Evolutionary conservation across 2,329 filamentous ascomycete species (phyloP), one percentile per base, ranked within the genome.

Genomic region (Ceratocystis colombiana): DNA sequence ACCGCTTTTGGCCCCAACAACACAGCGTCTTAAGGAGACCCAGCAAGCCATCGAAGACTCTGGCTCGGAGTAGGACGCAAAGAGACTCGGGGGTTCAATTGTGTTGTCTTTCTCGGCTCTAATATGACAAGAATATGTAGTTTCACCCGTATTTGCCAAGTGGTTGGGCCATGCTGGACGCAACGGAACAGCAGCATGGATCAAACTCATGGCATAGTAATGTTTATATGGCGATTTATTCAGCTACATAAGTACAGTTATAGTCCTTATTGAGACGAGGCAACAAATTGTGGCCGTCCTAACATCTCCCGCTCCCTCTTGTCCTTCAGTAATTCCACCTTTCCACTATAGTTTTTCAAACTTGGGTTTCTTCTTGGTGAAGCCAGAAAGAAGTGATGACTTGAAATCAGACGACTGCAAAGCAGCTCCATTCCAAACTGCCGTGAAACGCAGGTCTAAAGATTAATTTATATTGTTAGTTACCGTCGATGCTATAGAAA

Each of bases 361-460:
- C 20, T 79, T 88, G 12, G 90, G 88, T 73, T 84, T 92, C 70
- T 80, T 86, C 82, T 88, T 96, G 75, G 88, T 81, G 69, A 96
- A 74, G 7, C 88, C 88, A 48, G 88, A 89, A 73, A 88, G 73
- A 73, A 96, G 79, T 0, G 92, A 90, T 68, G 81, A 78, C 72
- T 84, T 77, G 55, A 96, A 82, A 78, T 97, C 93, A 64, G 80
- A 78, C 5, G 89, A 88, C 78, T 96, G 92, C 71, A 96, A 73
- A 72, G 89, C 88, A 1, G 85, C 88, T 71, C 85, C 83, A 73
- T 97, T 97, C 93, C 92, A 96, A 0, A 94, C 81, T 10, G 84
- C 82, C 3, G 92, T 96, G 75, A 96, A 96, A 67, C 84, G 84
- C 74, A 97, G 76, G 61, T 85, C 85, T 87, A 69, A 22, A 66